Evolutionary conservation across 2,329 filamentous ascomycete species (phyloP).

Genomic region (Neopestalotiopsis rosae): DNA sequence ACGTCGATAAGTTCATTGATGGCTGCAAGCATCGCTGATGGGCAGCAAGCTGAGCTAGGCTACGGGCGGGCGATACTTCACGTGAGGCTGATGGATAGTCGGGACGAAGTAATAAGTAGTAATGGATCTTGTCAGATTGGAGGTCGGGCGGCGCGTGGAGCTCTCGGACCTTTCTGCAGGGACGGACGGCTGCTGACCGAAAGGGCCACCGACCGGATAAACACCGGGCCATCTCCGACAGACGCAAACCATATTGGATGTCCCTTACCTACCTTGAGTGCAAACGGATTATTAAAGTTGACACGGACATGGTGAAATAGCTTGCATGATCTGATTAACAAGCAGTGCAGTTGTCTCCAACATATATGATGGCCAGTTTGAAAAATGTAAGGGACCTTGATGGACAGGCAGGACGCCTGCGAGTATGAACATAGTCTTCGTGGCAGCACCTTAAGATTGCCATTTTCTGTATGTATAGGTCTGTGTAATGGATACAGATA

Average conservation of each 20-base stretch:
- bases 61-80: conserved; percentile 1
- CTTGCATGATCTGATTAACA: no score
- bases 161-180: background rate
- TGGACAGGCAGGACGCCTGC: no score
- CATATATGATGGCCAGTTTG: no score
- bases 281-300: no score
- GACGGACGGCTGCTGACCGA: background rate
- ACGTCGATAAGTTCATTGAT: background rate
- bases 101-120: background rate
- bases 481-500: background rate
- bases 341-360: no score
- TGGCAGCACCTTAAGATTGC: no score
- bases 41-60: background rate
- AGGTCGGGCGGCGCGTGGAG: conserved; percentile 10
- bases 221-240: background rate
- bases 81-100: conserved; percentile 8
- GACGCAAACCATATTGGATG: background rate
- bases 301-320: no score
- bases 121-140: conserved; percentile 10
- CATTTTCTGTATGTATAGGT: background rate
- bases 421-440: no score
- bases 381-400: no score
- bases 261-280: no score
- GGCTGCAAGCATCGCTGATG: background rate
- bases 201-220: conserved; percentile 6